Base-by-base conservation (phyloP, 352 stramenopile species). In the Pythium aquatile region DNA sequence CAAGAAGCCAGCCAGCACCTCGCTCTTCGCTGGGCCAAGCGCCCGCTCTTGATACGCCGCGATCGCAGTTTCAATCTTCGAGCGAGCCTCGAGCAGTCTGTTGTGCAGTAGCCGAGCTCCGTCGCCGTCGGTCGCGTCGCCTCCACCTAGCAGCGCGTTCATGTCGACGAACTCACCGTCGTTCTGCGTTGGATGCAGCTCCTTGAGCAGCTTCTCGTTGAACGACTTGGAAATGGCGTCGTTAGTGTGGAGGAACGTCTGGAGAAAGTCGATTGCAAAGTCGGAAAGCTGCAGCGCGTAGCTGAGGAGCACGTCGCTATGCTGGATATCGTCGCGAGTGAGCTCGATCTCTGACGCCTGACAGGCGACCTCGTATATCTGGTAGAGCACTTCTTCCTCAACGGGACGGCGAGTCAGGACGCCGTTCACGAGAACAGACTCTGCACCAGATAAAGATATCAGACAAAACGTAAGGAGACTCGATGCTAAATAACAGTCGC, bases 251-350 rank as follows among this genome's bases (percentile, higher is more conserved):
- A 79, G 77, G 6, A 72, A 70, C 13, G 64, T 59, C 30, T 72
- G 24, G 11, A 88, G 52, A 20, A 58, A 63, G 2, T 75, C 69
- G 2, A 86, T 37, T 61, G 76, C 78, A 44, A 77, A 92, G 11
- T 83, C 72, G 1, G 77, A 80, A 7, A 92, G 69, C n/a, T 83
- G 75, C 3, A 76, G 59, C 28, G 70, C 63, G 46, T 85, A 87
- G 1, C 46, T 28, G 33, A 79, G 72, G 20, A 86, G 64, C 14
- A 72, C 76, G 1, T 76, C 73, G 16, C 61, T 79, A 5, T 74
- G 57, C 4, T 73, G 60, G 6, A 87, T 62, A 11, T 88, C 81
- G 37, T 85, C 76, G 17, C 33, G 72, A 10, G 55, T 30, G 2
- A 91, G 59, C 32, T 85, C 73, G 1, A 70, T 65, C 33, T 79